Conservation (phyloP, 2,329 filamentous ascomycete genomes). For the Geosmithia putterillii region DNA sequence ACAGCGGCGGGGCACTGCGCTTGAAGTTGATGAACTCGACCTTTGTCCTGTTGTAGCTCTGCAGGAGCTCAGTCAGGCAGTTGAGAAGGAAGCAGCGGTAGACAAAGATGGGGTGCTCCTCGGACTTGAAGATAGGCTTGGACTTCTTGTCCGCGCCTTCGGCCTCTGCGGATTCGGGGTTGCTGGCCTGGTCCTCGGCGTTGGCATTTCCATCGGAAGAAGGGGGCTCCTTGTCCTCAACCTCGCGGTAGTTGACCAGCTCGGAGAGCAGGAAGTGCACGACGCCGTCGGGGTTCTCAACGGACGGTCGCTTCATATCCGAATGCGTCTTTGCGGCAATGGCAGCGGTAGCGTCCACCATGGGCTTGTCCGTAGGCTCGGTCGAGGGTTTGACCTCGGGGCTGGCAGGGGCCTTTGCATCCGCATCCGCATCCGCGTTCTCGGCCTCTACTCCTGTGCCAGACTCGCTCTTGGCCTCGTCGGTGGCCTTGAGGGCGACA, state of each 20-base stretch:
- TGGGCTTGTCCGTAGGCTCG: slow-evolving; percentile 45
- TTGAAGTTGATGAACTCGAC: slow-evolving; percentile 99
- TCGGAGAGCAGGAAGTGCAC: slow-evolving; percentile 92
- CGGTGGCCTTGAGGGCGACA: slow-evolving; percentile 3
- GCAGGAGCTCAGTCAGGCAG: slow-evolving; percentile 79
- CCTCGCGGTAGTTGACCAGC: slow-evolving; percentile 80
- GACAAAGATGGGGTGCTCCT: slow-evolving; percentile 90
- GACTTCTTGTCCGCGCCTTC: slow-evolving; percentile 39
- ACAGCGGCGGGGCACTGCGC: slow-evolving; percentile 73
- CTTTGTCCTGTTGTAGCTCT: slow-evolving; percentile 89
- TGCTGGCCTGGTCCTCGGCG: slow-evolving; percentile 10
- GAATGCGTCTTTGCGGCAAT: slow-evolving; percentile 42
- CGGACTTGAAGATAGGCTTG: slow-evolving; percentile 74
- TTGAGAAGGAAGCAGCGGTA: slow-evolving; percentile 93
- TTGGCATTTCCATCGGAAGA: slow-evolving; percentile 23
- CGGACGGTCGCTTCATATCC: slow-evolving; percentile 69
- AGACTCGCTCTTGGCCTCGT: not conserved
- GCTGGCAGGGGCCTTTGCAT: not conserved
- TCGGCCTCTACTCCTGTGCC: slow-evolving; percentile 3
- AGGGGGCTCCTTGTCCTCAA: slow-evolving; percentile 65
- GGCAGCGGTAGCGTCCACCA: slow-evolving; percentile 48
- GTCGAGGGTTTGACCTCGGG: slow-evolving; percentile 48
- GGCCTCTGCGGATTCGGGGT: slow-evolving; percentile 17
- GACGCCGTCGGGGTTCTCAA: slow-evolving; percentile 89
- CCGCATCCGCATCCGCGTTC: slow-evolving; percentile 4